These are phyloP conservation scores for Triticum dicoccoides DNA, from an alignment of 176 grass and related monocot genomes.

Conservation along the genomic window DNA sequence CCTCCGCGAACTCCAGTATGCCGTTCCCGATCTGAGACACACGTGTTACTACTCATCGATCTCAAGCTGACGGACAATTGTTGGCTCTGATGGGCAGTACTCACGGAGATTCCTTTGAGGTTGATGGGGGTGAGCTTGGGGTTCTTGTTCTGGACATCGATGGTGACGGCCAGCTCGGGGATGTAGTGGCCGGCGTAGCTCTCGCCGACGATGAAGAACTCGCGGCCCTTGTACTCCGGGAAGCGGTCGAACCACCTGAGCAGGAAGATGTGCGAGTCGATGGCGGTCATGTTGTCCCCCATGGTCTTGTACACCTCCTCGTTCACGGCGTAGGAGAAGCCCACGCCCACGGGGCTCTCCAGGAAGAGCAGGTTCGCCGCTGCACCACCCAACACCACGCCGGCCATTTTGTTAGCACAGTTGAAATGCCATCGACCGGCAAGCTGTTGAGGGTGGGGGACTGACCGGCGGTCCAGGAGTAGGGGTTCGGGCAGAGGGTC, in stretches of 20 bases:
- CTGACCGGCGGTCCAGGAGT: conserved; percentile 48
- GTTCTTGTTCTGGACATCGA: conserved; percentile 21
- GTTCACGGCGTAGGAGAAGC: conserved; percentile 59
- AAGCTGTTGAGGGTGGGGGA: not conserved
- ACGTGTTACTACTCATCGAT: too few relatives aligned
- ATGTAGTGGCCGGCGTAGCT: conserved; percentile 76
- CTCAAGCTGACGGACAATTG: not conserved
- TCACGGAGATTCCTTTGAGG: conserved; percentile 48
- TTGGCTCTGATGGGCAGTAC: not conserved
- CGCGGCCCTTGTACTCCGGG: conserved; percentile 57
- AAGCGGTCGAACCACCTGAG: conserved; percentile 63
- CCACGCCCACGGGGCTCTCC: conserved; percentile 60
- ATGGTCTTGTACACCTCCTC: conserved; percentile 34
- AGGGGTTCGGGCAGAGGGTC: conserved; percentile 42
- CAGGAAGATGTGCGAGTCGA: conserved; percentile 51
- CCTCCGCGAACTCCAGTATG: conserved; percentile 37
- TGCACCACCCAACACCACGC: not conserved
- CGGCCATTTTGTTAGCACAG: not conserved
- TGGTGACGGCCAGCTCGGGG: conserved; percentile 49
- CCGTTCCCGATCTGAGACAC: conserved; percentile 36
- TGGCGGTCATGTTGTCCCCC: conserved; percentile 47
- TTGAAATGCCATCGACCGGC: too few relatives aligned
- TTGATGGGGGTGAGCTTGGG: not conserved
- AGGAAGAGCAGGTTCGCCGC: conserved; percentile 60
- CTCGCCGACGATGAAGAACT: conserved; percentile 56